phyloP scores from a whole-genome alignment of 768 basidiomycete species.

The Lentinula sp. region DNA sequence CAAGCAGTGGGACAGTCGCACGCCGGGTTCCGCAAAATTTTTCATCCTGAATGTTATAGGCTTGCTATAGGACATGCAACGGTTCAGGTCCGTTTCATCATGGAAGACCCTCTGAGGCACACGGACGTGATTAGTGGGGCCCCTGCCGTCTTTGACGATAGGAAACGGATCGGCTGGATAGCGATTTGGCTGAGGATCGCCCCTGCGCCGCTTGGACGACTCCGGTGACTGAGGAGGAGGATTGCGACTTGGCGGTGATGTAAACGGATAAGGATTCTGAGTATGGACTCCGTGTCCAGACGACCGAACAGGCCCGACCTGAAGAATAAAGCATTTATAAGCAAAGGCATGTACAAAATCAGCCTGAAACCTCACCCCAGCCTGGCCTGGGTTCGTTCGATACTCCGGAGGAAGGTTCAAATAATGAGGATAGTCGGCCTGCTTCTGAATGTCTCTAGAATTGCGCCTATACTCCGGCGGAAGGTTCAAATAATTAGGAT shows the following conservation, averaged over 20 bases:
- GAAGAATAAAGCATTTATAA: neutral
- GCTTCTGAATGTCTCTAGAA: neutral
- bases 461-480: neutral
- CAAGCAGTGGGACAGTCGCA: neutral
- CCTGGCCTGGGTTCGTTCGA: neutral
- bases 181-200: neutral
- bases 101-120: neutral
- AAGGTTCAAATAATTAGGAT: neutral
- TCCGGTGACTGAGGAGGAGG: neutral
- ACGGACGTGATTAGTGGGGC: neutral
- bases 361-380: no score
- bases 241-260: neutral
- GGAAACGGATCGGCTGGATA: neutral
- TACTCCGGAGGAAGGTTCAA: neutral
- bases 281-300: neutral
- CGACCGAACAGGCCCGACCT: neutral
- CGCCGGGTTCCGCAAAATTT: neutral
- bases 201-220: neutral
- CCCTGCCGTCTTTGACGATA: neutral
- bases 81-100: neutral
- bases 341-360: neutral
- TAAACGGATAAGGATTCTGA: neutral
- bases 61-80: neutral
- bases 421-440: neutral
- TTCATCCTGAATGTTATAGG: conserved; percentile 2